phyloP scores from a whole-genome alignment of 192 early-diverging fungal genomes.

The Coemansia sp. region DNA sequence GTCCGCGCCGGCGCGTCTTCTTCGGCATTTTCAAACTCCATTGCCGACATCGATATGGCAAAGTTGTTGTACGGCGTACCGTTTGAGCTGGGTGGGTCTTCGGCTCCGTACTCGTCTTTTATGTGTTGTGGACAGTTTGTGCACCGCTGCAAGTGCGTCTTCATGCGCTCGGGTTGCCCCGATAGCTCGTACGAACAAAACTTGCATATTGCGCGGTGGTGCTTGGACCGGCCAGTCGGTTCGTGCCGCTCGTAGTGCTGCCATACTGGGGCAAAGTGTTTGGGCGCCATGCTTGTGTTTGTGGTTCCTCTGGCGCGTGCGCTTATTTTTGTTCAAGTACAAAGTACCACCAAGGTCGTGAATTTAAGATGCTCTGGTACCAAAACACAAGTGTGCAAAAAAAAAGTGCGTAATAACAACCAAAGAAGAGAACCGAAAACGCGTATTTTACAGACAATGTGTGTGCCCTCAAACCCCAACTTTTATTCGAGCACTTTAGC shows the following conservation, averaged over 20 bases:
- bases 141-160: conserved; percentile 50
- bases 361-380: neutral
- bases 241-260: conserved; percentile 52
- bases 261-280: conserved; percentile 54
- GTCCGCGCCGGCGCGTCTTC: neutral
- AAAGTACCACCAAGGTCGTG: neutral
- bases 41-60: conserved; percentile 1
- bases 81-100: conserved; percentile 12
- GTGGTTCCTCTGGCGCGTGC: neutral
- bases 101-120: conserved; percentile 34
- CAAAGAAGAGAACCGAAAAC: neutral
- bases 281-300: conserved; percentile 41
- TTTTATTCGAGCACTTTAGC: neutral
- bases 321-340: no score
- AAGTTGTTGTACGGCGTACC: neutral
- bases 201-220: conserved; percentile 51
- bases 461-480: neutral
- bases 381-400: neutral
- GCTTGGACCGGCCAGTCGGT: conserved; percentile 51
- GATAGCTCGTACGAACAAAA: conserved; percentile 51
- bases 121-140: conserved; percentile 28
- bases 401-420: neutral
- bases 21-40: conserved; percentile 17
- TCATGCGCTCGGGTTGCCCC: conserved; percentile 52
- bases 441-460: neutral